phyloP scores from a whole-genome alignment of 805 yeast genomes.

The Yamadazyma ubonensis region DNA sequence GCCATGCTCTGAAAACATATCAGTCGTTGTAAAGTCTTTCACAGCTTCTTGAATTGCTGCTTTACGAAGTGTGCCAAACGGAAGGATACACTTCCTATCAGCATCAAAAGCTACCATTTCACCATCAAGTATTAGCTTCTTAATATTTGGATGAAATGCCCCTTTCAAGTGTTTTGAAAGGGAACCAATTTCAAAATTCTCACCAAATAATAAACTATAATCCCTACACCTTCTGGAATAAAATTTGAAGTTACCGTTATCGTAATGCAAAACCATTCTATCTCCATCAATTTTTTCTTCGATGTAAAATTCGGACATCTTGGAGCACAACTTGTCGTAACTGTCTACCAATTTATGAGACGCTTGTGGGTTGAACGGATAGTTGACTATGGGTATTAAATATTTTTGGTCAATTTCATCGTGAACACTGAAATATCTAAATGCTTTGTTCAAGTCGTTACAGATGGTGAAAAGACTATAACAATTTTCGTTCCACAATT shows the following conservation, averaged over 20 bases:
- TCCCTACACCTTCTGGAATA: constrained; percentile 72
- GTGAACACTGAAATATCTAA: constrained; percentile 31
- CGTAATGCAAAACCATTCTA: constrained; percentile 74
- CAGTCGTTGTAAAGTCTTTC: constrained; percentile 36
- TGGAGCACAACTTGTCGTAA: constrained; percentile 50
- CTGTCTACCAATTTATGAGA: constrained; percentile 55
- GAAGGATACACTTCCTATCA: constrained; percentile 52
- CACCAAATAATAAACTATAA: constrained; percentile 69
- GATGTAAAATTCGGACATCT: constrained; percentile 54
- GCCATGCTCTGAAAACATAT: constrained; percentile 31
- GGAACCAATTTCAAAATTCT: constrained; percentile 46
- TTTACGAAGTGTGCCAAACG: constrained; percentile 78
- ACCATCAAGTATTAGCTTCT: constrained; percentile 67
- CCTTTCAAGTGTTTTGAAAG: constrained; percentile 51
- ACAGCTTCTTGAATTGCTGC: constrained; percentile 58
- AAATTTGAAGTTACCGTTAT: constrained; percentile 43
- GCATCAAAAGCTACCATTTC: constrained; percentile 91
- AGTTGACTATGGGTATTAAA: constrained; percentile 42
- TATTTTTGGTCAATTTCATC: constrained; percentile 49
- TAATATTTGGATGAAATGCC: constrained; percentile 39
- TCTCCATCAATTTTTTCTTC: constrained; percentile 97
- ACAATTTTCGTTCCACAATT: constrained; percentile 80
- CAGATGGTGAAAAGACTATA: constrained; percentile 61
- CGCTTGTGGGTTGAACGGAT: constrained; percentile 75
- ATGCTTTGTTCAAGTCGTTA: constrained; percentile 58